Evolutionary conservation across 371 early-diverging fungal genomes (phyloP).

Genomic region (Rhizopus stolonifer): DNA sequence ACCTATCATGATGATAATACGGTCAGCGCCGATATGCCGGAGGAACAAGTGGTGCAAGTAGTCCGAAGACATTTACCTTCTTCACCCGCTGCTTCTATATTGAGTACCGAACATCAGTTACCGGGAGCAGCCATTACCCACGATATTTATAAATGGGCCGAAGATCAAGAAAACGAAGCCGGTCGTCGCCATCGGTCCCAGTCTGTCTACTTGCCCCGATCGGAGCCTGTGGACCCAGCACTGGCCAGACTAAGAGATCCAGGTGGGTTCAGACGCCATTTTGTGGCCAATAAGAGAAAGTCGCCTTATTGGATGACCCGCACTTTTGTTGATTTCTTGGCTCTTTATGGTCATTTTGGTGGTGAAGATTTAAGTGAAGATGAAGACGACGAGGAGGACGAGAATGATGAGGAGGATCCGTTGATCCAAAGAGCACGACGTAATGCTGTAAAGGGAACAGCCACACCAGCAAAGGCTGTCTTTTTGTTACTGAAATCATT

Average conservation of each 20-base stretch:
- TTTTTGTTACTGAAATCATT: conserved; percentile 76
- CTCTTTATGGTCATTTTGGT: conserved; percentile 92
- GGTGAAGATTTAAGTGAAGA: conserved; percentile 91
- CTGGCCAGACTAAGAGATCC: conserved; percentile 57
- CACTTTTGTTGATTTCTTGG: conserved; percentile 92
- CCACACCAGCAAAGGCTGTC: conserved; percentile 69
- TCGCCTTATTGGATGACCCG: conserved; percentile 72
- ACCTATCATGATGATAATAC: conserved; percentile 21
- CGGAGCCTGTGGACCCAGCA: conserved; percentile 33
- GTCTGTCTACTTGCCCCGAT: conserved; percentile 29
- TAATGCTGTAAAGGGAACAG: conserved; percentile 61
- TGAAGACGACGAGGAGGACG: conserved; percentile 53
- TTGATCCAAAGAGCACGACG: conserved; percentile 45
- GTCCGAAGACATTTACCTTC: conserved; percentile 34
- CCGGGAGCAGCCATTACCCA: conserved; percentile 52
- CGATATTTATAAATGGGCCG: conserved; percentile 62
- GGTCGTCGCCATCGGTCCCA: conserved; percentile 36
- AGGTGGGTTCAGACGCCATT: conserved; percentile 91
- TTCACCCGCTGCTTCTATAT: conserved; percentile 11
- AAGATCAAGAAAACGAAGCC: conserved; percentile 27
- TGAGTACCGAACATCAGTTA: conserved; percentile 32
- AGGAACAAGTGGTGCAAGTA: conserved; percentile 30
- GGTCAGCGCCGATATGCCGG: conserved; percentile 25
- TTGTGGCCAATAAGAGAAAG: conserved; percentile 60
- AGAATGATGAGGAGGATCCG: conserved; percentile 28